Evolutionary conservation across 768 basidiomycete genomes (phyloP).

Genomic region (Psilocybe cyanescens): DNA sequence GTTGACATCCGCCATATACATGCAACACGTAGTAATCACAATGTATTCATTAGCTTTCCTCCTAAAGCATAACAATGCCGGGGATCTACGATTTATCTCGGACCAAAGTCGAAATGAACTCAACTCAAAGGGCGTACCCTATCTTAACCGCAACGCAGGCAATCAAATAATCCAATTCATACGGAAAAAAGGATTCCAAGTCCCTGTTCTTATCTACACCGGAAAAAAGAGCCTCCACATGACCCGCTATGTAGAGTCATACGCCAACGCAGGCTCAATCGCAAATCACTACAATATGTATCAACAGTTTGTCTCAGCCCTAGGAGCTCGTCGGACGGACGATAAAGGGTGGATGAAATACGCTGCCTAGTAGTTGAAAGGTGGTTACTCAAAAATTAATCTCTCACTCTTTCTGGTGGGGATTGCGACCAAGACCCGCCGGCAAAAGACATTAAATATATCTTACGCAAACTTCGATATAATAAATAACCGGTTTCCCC

Average conservation of each 20-base stretch:
- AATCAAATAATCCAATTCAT: constrained; percentile 13
- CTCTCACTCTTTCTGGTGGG: too few species aligned
- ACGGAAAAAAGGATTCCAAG: constrained; percentile 4
- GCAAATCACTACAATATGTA: constrained; percentile 4
- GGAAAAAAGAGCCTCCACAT: constrained; percentile 7
- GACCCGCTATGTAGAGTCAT: constrained; percentile 17
- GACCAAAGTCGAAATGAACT: constrained; percentile 24
- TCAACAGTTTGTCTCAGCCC: not conserved
- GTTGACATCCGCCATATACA: not conserved
- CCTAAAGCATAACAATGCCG: not conserved
- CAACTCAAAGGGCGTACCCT: not conserved
- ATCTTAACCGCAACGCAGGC: constrained; percentile 11
- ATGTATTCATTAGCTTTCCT: not conserved
- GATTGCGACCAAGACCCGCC: too few species aligned
- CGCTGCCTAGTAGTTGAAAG: not conserved
- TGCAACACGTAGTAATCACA: not conserved
- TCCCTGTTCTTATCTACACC: constrained; percentile 14
- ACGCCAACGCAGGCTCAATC: constrained; percentile 8
- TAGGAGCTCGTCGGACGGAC: not conserved
- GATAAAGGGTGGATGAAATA: constrained; percentile 1
- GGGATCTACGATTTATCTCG: constrained; percentile 23
- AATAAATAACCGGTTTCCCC: too few species aligned
- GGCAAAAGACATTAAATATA: too few species aligned
- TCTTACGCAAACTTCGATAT: too few species aligned
- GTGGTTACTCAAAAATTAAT: too few species aligned